A percentile compares a stretch with the other conserved stretches of the same genome.
Conservation (phyloP, 2,329 filamentous ascomycete species). For the Plenodomus biglobosus region DNA sequence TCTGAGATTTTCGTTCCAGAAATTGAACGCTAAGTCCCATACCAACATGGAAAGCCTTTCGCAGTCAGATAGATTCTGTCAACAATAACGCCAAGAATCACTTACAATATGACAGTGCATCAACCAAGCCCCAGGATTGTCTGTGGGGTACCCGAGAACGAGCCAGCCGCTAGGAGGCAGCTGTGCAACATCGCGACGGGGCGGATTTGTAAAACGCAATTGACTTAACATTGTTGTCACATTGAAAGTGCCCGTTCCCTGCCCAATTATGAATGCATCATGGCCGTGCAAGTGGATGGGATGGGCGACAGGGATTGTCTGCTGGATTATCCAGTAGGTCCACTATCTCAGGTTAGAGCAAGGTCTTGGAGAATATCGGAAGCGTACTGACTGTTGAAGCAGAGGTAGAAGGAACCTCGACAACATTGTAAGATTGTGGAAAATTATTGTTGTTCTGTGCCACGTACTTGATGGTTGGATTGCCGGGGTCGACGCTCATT, state of each 20-base stretch:
- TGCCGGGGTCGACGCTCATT: constrained; percentile 51
- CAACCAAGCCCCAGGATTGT: constrained; percentile 52
- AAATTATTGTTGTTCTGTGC: constrained; percentile 46
- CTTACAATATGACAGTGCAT: constrained; percentile 32
- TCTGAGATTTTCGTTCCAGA: constrained; percentile 24
- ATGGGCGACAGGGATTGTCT: constrained; percentile 42
- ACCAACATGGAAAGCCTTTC: constrained; percentile 28
- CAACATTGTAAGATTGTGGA: constrained; percentile 46
- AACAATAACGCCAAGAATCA: constrained; percentile 12
- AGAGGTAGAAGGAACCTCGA: constrained; percentile 41
- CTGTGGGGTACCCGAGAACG: constrained; percentile 54
- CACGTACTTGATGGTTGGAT: constrained; percentile 52
- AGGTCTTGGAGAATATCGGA: neutral
- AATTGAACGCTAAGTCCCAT: constrained; percentile 33
- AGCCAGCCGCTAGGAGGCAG: constrained; percentile 43
- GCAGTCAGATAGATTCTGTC: neutral
- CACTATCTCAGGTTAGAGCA: constrained; percentile 21
- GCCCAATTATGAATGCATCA: constrained; percentile 24
- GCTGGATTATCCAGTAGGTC: constrained; percentile 54
- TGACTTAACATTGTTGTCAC: constrained; percentile 13
- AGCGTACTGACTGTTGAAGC: constrained; percentile 3
- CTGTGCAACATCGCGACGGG: constrained; percentile 39
- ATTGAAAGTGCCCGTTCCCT: constrained; percentile 38
- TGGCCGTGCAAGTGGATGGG: constrained; percentile 37
- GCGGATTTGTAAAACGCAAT: constrained; percentile 40